phyloP scores from a whole-genome alignment of 805 yeast species.

The Saccharomyces jurei region DNA sequence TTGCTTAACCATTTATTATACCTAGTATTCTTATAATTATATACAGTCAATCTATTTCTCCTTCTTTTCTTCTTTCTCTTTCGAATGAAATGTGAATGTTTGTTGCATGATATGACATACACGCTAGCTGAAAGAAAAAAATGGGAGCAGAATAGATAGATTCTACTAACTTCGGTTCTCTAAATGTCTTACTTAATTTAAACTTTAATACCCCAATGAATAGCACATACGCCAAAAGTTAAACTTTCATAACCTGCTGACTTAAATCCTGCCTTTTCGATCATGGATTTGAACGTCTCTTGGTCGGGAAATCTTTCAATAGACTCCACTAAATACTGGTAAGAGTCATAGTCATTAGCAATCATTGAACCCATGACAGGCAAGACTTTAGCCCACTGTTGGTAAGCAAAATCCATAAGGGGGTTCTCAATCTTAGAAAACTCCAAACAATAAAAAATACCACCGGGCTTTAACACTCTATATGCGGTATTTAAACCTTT shows the following conservation, averaged over 20 bases:
- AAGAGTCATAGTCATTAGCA: slow-evolving; percentile 92
- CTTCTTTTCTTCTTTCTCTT: not conserved
- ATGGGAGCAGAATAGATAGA: not conserved
- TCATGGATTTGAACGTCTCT: slow-evolving; percentile 84
- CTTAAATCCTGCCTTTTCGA: slow-evolving; percentile 91
- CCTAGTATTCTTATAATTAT: not conserved
- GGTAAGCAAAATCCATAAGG: slow-evolving; percentile 65
- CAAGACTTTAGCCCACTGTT: slow-evolving; percentile 76
- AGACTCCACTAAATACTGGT: slow-evolving; percentile 92
- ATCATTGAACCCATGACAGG: slow-evolving; percentile 94
- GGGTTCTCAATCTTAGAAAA: slow-evolving; percentile 86
- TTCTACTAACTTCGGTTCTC: not conserved
- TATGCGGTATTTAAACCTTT: slow-evolving; percentile 93
- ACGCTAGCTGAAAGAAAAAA: not conserved
- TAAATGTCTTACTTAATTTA: too few relatives aligned
- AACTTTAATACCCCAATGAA: slow-evolving; percentile 89
- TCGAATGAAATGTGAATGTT: not conserved
- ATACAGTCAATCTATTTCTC: not conserved
- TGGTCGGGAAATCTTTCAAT: slow-evolving; percentile 88
- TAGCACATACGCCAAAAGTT: slow-evolving; percentile 91
- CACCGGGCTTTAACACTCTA: slow-evolving; percentile 93
- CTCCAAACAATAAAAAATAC: slow-evolving; percentile 92
- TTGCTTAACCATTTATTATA: not conserved
- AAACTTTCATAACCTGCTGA: slow-evolving; percentile 88
- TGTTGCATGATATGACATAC: not conserved